Base-by-base conservation (phyloP, 2,329 filamentous ascomycete species). In the Epichloe glyceriae region DNA sequence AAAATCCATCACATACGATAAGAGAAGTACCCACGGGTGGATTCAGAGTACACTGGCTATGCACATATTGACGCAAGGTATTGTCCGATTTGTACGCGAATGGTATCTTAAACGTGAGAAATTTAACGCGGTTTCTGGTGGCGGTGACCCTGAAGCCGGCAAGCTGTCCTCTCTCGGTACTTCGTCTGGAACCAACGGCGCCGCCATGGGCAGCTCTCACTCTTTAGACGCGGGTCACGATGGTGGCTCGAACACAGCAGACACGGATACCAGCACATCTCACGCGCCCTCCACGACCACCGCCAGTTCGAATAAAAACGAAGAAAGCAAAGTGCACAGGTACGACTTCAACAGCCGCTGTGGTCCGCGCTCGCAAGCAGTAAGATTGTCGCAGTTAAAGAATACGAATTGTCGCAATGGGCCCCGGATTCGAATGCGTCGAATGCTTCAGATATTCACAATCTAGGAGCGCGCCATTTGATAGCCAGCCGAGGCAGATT, bases 361-460 rank as follows among this genome's bases (percentile, higher is more conserved):
- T 96, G 90, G 90, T 88, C 90, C 56, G 90, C 90, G 46, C 79
- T 96, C 59, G 90, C 90, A 48, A 95, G 88, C 70, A 95, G 90
- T 63, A 96, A 96, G 75, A 90, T 96, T 64, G 91, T 93, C 60
- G 88, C 95, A 70, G 83, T 94, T 63, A 93, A 95, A 71, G 90
- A 89, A 68, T 87, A 88, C 60, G 85, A 89, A 69, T 79, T 94
- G 64, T 91, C 86, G 57, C 82, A 86, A 64, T 82, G 83, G 52
- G 78, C 84, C 53, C 79, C 80, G 50, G 86, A 89, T 68, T 84
- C 82, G 47, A 80, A 79, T 34, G 84, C 84, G 61, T 82, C 85
- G 57, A 84, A 86, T 63, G 82, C 82, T 59, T 87, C 82, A 62
- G 84, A 88, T 61, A 82, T 85, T 63, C 83, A 88, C 68, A 85